Base-by-base conservation (phyloP, 257 asterid species). In the Primulina tabacum region DNA sequence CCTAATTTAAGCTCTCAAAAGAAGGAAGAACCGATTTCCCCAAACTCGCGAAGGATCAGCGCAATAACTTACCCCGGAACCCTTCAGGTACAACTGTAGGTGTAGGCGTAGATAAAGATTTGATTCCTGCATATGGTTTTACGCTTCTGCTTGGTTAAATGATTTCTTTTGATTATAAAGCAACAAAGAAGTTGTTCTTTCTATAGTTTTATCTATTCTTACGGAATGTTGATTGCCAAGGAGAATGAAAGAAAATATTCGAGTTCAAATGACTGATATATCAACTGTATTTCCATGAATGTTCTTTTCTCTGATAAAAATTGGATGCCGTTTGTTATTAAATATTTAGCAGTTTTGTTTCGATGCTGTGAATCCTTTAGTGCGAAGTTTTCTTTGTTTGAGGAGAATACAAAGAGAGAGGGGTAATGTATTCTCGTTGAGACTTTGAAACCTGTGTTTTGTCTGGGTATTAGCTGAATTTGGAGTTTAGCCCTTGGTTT, bases 381-480 rank as follows among this genome's bases (percentile, higher is more conserved):
- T 29, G 60, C 9, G 35, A 16, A 17, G 34, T 63, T 63, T 57
- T n/a, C 64, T 9, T 56, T 26, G 70, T 55, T 67, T 35, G 61
- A 55, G 71, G 14, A 32, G 24, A 40, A 17, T 10, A 4, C 7
- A 43, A 43, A 70, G 63, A 32, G 73, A 68, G 68, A 67, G 20
- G 26, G 28, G 59, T 12, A 32, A 65, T 34, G 60, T 47, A 11
- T 21, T 10, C 37, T n/a, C 21, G 18, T 30, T 64, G 24, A 64
- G 62, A 26, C 21, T 64, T 33, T 75, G 68, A 58, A 65, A 28
- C 33, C 30, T 21, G 30, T 65, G 70, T 10, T 60, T 47, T n/a
- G 20, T 37, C 17, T 63, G 12, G 21, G 21, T 60, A 47, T 40
- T 63, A 8, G 38, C 56, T 17, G 33, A 73, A 53, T 50, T 69